A percentile compares a stretch with the other conserved stretches of the same genome.
Evolutionary conservation across 2,329 filamentous ascomycete species (phyloP).

Genomic region (Phyllosticta citrichinensis): DNA sequence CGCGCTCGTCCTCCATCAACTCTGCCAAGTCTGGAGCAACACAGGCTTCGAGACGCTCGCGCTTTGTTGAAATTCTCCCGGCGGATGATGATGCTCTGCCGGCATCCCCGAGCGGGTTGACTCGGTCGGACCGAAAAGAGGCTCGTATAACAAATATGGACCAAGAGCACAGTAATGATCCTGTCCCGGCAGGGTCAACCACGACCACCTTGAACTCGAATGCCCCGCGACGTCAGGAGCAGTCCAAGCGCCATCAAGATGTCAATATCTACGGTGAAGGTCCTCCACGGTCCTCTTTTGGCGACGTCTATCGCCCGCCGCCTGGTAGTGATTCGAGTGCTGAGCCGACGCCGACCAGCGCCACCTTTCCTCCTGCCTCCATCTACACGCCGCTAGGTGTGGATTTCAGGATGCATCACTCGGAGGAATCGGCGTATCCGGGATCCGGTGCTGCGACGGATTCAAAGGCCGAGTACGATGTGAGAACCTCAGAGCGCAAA

Average conservation of each 20-base stretch:
- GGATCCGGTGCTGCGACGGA: background rate
- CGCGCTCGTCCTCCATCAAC: background rate
- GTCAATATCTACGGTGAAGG: background rate
- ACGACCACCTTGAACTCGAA: background rate
- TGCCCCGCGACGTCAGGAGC: background rate
- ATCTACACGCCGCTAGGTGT: background rate
- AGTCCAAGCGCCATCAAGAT: background rate
- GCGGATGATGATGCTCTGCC: background rate
- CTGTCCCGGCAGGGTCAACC: background rate
- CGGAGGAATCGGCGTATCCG: background rate
- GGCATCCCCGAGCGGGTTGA: background rate
- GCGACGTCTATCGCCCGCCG: background rate
- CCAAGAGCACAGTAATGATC: background rate
- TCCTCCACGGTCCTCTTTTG: background rate
- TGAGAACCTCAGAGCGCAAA: background rate
- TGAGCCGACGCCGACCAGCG: background rate
- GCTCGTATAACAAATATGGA: background rate
- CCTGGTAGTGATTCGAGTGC: background rate
- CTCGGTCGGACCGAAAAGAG: background rate
- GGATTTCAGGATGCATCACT: background rate
- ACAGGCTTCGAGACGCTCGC: constrained; percentile 3
- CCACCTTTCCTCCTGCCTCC: background rate
- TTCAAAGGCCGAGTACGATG: background rate
- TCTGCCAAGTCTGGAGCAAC: background rate
- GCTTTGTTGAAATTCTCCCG: constrained; percentile 5